phyloP scores from a whole-genome alignment of 129 eudicot species.

The Mikania micrantha region DNA sequence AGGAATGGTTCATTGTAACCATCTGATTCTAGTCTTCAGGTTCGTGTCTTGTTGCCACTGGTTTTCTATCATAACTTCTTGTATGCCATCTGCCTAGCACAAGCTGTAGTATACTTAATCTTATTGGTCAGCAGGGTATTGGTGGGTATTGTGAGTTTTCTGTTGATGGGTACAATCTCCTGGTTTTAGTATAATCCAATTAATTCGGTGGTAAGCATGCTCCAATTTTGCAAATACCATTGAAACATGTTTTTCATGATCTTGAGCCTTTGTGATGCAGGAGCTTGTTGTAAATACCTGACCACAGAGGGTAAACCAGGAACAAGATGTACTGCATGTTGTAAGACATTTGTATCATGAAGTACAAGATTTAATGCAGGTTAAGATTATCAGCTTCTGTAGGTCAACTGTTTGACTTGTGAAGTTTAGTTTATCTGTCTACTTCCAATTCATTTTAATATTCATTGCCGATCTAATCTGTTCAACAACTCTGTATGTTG shows the following conservation, averaged over 20 bases:
- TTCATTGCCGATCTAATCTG: conserved; percentile 14
- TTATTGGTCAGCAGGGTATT: no score
- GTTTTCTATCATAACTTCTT: no score
- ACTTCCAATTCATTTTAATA: conserved; percentile 7
- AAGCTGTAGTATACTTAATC: no score
- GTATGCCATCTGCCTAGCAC: no score
- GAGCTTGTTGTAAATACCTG: neutral
- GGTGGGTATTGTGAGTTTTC: no score
- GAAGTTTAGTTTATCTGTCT: conserved; percentile 25
- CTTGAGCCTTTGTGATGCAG: neutral
- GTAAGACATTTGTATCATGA: neutral
- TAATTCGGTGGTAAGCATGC: neutral
- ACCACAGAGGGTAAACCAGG: neutral
- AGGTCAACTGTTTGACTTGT: conserved; percentile 12
- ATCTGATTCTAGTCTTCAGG: no score
- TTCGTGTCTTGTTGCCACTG: no score
- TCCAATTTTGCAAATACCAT: neutral
- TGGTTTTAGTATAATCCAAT: neutral
- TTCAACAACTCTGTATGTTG: conserved; percentile 6
- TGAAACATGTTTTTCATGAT: neutral
- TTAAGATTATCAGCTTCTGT: conserved; percentile 9
- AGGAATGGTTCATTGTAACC: no score
- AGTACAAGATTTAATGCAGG: conserved; percentile 17
- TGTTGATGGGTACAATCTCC: no score
- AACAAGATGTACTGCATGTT: neutral